A percentile compares a stretch with the other conserved stretches of the same genome.
Conservation (phyloP, 176 grass and related monocot genomes). For the Areca catechu region DNA sequence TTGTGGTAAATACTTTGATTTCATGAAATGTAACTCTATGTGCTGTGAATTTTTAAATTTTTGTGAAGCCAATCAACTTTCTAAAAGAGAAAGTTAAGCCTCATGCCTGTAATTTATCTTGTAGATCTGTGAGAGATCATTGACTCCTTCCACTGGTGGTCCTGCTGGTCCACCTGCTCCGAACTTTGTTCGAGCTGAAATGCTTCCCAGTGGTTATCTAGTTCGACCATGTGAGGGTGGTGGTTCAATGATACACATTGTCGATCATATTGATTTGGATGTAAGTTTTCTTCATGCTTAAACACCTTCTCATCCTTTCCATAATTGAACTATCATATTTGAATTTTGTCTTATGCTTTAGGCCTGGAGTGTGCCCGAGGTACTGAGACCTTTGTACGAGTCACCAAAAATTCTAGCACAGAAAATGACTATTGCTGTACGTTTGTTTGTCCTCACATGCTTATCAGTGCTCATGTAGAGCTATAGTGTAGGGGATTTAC, state of each 20-base stretch:
- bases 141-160: constrained; percentile 7
- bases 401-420: constrained; percentile 89
- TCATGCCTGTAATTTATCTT: not conserved
- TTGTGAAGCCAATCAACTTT: no score
- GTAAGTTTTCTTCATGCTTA: not conserved
- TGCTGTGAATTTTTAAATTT: no score
- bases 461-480: no score
- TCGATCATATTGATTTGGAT: constrained; percentile 12
- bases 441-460: not conserved
- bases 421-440: constrained; percentile 84
- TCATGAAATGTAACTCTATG: no score
- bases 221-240: constrained; percentile 8
- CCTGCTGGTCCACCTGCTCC: constrained; percentile 5
- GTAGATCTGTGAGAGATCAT: constrained; percentile 9
- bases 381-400: constrained; percentile 81
- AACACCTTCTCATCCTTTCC: not conserved
- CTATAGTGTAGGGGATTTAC: not conserved
- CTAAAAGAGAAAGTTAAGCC: no score
- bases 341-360: not conserved
- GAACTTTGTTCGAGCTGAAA: not conserved
- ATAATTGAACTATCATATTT: not conserved
- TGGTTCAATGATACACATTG: constrained; percentile 12
- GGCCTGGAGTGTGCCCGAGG: constrained; percentile 89
- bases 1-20: constrained; percentile 4
- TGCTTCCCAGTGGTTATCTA: constrained; percentile 8